phyloP scores from a whole-genome alignment of 371 early-diverging fungal species.

The Syncephalastrum racemosum region DNA sequence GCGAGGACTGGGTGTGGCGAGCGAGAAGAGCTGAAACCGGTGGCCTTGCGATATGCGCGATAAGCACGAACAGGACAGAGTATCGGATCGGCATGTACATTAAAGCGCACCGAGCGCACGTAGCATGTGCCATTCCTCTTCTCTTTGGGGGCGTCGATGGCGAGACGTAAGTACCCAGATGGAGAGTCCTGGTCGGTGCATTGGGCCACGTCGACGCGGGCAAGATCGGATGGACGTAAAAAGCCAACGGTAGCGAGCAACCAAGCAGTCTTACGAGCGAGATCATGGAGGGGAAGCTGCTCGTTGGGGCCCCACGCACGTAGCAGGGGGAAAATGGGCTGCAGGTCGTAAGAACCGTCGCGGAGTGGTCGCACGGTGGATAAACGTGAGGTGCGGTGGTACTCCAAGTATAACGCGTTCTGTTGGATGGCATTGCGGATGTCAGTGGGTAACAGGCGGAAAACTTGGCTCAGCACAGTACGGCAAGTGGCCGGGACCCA shows the following conservation, averaged over 20 bases:
- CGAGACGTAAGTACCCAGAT: constrained; percentile 5
- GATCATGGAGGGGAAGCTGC: neutral
- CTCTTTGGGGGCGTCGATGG: constrained; percentile 19
- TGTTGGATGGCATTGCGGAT: neutral
- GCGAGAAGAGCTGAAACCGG: no score
- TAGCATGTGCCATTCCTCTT: constrained; percentile 10
- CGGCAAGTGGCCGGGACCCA: constrained; percentile 10
- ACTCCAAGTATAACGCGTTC: neutral
- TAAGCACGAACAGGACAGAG: constrained; percentile 18
- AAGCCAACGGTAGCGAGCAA: constrained; percentile 21
- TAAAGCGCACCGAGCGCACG: constrained; percentile 6
- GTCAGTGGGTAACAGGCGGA: constrained; percentile 8
- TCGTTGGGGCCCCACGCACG: neutral
- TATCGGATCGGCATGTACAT: constrained; percentile 7
- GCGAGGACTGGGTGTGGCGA: no score
- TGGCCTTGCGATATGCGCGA: constrained; percentile 1
- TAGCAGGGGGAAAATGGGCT: constrained; percentile 2
- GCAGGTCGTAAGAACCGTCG: constrained; percentile 2
- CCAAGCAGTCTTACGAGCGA: constrained; percentile 21
- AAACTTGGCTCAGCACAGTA: constrained; percentile 8
- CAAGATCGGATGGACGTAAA: constrained; percentile 25
- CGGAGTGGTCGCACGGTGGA: constrained; percentile 8
- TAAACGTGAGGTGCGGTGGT: constrained; percentile 8
- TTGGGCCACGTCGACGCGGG: constrained; percentile 17
- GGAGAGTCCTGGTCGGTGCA: neutral